phyloP scores from a whole-genome alignment of 2,329 filamentous ascomycete genomes.

The Colletotrichum sojae region DNA sequence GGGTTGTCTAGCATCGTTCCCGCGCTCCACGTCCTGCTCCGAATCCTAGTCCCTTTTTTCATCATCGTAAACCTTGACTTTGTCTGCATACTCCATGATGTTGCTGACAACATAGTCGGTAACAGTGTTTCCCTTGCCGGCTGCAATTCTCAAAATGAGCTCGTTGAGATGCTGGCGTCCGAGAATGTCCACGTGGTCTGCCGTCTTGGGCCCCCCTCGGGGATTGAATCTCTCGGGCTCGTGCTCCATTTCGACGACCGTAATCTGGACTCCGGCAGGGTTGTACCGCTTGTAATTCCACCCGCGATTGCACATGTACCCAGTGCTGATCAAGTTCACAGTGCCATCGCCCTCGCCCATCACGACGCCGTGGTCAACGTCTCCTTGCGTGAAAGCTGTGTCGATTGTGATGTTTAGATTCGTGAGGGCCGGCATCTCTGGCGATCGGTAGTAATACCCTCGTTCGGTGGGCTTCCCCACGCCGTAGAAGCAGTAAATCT shows the following conservation, averaged over 20 bases:
- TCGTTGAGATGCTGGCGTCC: conserved; percentile 92
- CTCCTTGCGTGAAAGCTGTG: conserved; percentile 70
- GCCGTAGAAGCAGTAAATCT: conserved; percentile 98
- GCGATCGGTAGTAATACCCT: conserved; percentile 87
- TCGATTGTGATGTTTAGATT: conserved; percentile 83
- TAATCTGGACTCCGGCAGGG: conserved; percentile 84
- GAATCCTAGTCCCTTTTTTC: not conserved
- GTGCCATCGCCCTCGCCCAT: conserved; percentile 98
- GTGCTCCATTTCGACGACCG: conserved; percentile 95
- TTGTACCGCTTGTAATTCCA: conserved; percentile 97
- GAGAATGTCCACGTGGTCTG: conserved; percentile 97
- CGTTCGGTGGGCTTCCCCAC: conserved; percentile 95
- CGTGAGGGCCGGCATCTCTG: conserved; percentile 75
- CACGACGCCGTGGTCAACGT: conserved; percentile 89
- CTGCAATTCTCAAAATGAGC: conserved; percentile 87
- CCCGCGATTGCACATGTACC: conserved; percentile 97
- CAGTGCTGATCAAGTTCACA: conserved; percentile 90
- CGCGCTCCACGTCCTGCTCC: no score
- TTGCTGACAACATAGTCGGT: conserved; percentile 83
- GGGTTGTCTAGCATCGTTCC: no score
- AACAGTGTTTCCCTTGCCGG: conserved; percentile 86
- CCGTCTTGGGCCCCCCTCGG: conserved; percentile 77
- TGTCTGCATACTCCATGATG: conserved; percentile 86
- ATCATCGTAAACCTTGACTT: conserved; percentile 86
- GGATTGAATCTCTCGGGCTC: conserved; percentile 94